phyloP scores from a whole-genome alignment of 139 green algal species.

The Chlorella sp. region DNA sequence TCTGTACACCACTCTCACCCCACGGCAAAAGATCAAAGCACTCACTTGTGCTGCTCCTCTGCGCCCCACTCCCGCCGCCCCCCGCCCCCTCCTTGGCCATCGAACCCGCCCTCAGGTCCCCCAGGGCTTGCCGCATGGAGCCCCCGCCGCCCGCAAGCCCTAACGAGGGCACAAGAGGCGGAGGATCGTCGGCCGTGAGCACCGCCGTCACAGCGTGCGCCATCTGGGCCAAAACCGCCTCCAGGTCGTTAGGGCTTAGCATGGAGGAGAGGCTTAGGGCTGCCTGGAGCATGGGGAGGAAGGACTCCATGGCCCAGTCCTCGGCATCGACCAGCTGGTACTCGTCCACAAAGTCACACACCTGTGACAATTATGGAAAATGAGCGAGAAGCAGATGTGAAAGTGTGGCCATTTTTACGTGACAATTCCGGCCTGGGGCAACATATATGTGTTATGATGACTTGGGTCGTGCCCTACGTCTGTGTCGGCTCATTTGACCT shows the following conservation, averaged over 20 bases:
- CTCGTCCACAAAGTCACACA: not conserved
- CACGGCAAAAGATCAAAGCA: no score
- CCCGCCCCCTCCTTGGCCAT: not conserved
- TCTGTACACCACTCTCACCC: no score
- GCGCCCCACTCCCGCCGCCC: not conserved
- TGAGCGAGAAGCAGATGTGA: no score
- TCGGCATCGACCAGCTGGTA: not conserved
- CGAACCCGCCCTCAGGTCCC: not conserved
- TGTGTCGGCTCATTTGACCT: no score
- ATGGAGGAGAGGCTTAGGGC: not conserved
- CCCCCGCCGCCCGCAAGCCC: not conserved
- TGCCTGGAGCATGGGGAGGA: not conserved
- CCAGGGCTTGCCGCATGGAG: not conserved
- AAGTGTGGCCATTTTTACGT: no score
- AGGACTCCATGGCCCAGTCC: not conserved
- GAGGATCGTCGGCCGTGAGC: not conserved
- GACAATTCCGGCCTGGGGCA: no score
- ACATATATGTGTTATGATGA: no score
- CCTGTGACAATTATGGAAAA: no score
- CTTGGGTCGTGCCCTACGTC: no score
- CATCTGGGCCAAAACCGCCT: not conserved
- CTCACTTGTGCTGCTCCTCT: no score
- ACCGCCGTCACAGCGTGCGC: not conserved
- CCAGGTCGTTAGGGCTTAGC: not conserved
- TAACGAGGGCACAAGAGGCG: not conserved